Conservation (phyloP, 2,329 filamentous ascomycete species). For the Neofusicoccum laricinum region DNA sequence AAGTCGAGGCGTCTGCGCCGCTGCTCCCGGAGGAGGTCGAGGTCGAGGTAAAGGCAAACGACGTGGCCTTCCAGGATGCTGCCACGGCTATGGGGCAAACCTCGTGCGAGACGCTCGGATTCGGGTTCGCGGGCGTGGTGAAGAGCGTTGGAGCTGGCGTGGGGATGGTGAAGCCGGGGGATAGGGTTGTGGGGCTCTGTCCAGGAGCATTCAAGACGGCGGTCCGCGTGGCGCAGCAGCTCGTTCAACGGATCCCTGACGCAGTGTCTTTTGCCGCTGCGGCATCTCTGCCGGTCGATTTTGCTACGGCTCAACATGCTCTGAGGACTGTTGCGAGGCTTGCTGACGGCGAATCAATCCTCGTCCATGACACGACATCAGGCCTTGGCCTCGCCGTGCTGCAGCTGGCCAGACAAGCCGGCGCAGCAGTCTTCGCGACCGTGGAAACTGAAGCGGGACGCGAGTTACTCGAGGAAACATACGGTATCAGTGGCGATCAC, state of each 20-base stretch:
- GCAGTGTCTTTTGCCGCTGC: neutral
- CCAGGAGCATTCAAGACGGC: neutral
- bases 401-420: constrained; percentile 11
- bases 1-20: neutral
- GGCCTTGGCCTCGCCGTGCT: constrained; percentile 20
- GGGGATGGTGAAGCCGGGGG: too few relatives aligned
- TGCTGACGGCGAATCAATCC: constrained; percentile 19
- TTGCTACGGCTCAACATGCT: constrained; percentile 11
- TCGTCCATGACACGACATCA: constrained; percentile 25
- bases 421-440: constrained; percentile 18
- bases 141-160: too few relatives aligned
- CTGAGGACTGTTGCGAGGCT: constrained; percentile 21
- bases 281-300: neutral
- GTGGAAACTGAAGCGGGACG: constrained; percentile 13
- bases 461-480: neutral
- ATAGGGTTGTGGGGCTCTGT: too few relatives aligned
- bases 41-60: constrained; percentile 24
- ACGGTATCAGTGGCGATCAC: neutral
- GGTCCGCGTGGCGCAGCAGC: neutral
- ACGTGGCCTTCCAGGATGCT: too few relatives aligned
- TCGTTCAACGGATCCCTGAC: neutral
- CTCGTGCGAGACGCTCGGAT: too few relatives aligned
- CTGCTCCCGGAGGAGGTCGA: neutral
- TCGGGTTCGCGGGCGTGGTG: neutral
- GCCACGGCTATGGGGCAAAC: too few relatives aligned